Percentiles rank a stretch among this genome's conserved stretches.
Evolutionary conservation across 306 rosid species (phyloP).

Genomic region (Urtica urens): DNA sequence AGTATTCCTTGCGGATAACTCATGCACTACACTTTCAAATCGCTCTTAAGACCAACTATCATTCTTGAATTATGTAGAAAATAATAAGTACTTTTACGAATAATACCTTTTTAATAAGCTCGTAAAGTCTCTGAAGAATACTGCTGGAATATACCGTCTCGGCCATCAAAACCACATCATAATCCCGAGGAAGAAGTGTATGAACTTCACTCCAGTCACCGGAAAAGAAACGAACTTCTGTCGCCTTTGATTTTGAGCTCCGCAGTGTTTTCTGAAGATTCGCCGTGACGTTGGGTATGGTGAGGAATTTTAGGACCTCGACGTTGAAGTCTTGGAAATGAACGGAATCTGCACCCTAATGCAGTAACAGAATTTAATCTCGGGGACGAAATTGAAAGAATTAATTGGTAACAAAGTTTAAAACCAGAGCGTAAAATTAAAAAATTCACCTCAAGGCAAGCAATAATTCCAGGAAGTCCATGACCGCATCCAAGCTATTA

Average conservation of each 20-base stretch:
- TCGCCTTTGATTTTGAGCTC: constrained; percentile 20
- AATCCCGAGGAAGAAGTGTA: constrained; percentile 45
- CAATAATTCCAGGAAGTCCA: constrained; percentile 87
- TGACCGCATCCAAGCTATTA: constrained; percentile 97
- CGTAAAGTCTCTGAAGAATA: constrained; percentile 57
- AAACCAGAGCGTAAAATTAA: constrained; percentile 3
- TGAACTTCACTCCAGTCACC: constrained; percentile 93
- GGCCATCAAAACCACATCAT: constrained; percentile 89
- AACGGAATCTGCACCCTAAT: constrained; percentile 62
- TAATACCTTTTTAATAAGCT: constrained; percentile 71
- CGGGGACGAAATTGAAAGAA: neutral
- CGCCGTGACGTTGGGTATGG: constrained; percentile 66
- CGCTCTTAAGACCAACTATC: no score
- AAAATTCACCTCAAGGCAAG: constrained; percentile 59
- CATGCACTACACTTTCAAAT: constrained; percentile 38
- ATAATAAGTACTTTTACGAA: constrained; percentile 9
- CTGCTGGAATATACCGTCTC: constrained; percentile 81
- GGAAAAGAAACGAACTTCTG: constrained; percentile 59
- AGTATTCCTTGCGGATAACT: constrained; percentile 43
- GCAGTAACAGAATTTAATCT: constrained; percentile 14
- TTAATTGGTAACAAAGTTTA: neutral
- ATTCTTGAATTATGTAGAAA: no score
- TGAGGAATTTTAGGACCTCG: constrained; percentile 68
- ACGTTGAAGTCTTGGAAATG: constrained; percentile 96
- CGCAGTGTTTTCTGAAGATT: constrained; percentile 29